phyloP scores from a whole-genome alignment of 768 basidiomycete species.

The Amanita polypyramis region DNA sequence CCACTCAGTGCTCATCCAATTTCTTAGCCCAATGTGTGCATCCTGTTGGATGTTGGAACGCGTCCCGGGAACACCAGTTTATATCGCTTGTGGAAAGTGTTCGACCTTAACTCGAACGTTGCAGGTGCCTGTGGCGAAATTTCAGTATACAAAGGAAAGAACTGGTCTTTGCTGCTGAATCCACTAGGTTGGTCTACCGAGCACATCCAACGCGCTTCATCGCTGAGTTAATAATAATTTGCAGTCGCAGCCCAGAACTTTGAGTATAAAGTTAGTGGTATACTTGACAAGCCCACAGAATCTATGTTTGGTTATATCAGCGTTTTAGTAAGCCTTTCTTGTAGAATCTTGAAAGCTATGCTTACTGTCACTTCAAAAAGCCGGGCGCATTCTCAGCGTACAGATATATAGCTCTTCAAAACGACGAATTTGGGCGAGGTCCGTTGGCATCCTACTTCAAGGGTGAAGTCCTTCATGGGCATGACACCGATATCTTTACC shows the following conservation, averaged over 20 bases:
- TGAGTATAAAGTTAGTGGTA: slow-evolving; percentile 88
- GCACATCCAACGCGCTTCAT: neutral
- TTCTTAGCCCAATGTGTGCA: slow-evolving; percentile 79
- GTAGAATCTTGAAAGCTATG: neutral
- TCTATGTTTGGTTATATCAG: slow-evolving; percentile 94
- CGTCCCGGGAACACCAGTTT: slow-evolving; percentile 81
- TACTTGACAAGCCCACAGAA: slow-evolving; percentile 85
- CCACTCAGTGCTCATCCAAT: neutral
- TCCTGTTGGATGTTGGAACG: slow-evolving; percentile 91
- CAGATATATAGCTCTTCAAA: slow-evolving; percentile 81
- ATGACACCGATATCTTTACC: slow-evolving; percentile 86
- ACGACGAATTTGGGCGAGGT: slow-evolving; percentile 70
- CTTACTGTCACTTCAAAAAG: slow-evolving; percentile 19
- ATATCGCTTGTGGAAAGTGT: slow-evolving; percentile 93
- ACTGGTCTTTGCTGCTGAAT: slow-evolving; percentile 73
- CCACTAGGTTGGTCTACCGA: slow-evolving; percentile 52
- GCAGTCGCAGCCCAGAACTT: slow-evolving; percentile 91
- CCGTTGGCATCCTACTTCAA: slow-evolving; percentile 96
- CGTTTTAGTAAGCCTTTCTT: slow-evolving; percentile 54
- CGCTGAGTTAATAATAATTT: neutral
- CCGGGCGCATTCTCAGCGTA: slow-evolving; percentile 96
- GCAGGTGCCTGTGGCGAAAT: slow-evolving; percentile 98
- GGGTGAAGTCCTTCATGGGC: slow-evolving; percentile 79
- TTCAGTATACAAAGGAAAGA: slow-evolving; percentile 83
- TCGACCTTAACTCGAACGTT: slow-evolving; percentile 85